Evolutionary conservation across 176 grass and related monocot genomes (phyloP).

Genomic region (Paspalum notatum): DNA sequence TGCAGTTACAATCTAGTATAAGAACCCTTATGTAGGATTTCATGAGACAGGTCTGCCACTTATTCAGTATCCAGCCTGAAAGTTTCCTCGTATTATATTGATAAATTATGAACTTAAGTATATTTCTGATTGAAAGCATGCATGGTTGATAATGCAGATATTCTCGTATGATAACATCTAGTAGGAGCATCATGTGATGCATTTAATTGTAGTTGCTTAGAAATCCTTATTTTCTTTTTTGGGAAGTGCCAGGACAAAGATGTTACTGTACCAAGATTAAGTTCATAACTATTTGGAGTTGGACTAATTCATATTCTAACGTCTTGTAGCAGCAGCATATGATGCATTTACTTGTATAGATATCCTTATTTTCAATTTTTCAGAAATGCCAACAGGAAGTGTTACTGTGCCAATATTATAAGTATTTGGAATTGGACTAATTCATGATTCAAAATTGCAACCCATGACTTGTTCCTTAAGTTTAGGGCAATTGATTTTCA

Average conservation of each 20-base stretch:
- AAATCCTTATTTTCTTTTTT: constrained; percentile 17
- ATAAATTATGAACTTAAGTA: not conserved
- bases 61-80: not conserved
- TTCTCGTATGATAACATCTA: not conserved
- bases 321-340: not conserved
- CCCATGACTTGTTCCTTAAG: not conserved
- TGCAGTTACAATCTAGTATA: not conserved
- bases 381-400: constrained; percentile 18
- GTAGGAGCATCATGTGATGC: not conserved
- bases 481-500: not conserved
- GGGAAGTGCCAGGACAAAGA: constrained; percentile 8
- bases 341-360: constrained; percentile 20
- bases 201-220: constrained; percentile 18
- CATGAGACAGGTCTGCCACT: not conserved
- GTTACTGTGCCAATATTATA: not conserved
- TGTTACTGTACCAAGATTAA: not conserved
- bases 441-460: not conserved
- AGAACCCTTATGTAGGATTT: constrained; percentile 7
- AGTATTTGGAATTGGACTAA: not conserved
- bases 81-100: constrained; percentile 1
- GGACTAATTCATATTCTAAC: not conserved
- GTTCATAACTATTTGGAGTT: not conserved
- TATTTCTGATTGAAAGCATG: constrained; percentile 13
- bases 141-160: not conserved
- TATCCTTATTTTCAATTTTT: constrained; percentile 1